Conservation (phyloP, 2,329 filamentous ascomycete species). For the Exophiala mesophila region DNA sequence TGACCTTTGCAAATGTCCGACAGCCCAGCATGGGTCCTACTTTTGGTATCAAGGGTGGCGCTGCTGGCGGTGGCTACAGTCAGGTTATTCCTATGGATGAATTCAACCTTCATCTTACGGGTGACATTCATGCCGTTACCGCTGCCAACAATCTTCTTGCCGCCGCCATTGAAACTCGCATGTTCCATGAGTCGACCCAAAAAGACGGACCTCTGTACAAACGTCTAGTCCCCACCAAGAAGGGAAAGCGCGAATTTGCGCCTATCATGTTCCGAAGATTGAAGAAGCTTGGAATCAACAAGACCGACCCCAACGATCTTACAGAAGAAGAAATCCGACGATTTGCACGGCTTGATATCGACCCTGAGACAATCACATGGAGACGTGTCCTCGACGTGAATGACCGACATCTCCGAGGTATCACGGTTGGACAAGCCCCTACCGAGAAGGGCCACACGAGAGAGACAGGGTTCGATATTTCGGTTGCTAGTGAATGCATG, state of each 20-base stretch:
- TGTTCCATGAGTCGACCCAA: constrained; percentile 96
- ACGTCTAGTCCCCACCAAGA: constrained; percentile 82
- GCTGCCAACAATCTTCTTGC: constrained; percentile 96
- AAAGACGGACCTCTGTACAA: constrained; percentile 84
- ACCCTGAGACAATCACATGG: constrained; percentile 97
- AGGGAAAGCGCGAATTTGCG: constrained; percentile 79
- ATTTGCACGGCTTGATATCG: constrained; percentile 93
- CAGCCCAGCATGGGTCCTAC: constrained; percentile 97
- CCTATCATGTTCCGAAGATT: constrained; percentile 89
- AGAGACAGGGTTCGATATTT: constrained; percentile 94
- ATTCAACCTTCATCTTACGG: constrained; percentile 96
- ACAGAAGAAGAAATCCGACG: constrained; percentile 81
- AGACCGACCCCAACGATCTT: constrained; percentile 86
- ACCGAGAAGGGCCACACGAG: constrained; percentile 87
- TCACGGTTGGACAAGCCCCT: constrained; percentile 80
- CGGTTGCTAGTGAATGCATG: constrained; percentile 97
- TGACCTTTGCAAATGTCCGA: constrained; percentile 93
- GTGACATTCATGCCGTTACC: constrained; percentile 95
- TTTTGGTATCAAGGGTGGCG: constrained; percentile 98
- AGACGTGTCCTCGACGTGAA: constrained; percentile 94
- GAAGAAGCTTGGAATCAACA: constrained; percentile 92
- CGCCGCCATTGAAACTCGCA: constrained; percentile 93
- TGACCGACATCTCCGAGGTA: constrained; percentile 83
- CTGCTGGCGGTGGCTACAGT: constrained; percentile 94
- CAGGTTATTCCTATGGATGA: constrained; percentile 99